Percentiles rank a stretch among this genome's conserved stretches.
phyloP scores from a whole-genome alignment of 306 rosid species.

The Arachis hypogaea region DNA sequence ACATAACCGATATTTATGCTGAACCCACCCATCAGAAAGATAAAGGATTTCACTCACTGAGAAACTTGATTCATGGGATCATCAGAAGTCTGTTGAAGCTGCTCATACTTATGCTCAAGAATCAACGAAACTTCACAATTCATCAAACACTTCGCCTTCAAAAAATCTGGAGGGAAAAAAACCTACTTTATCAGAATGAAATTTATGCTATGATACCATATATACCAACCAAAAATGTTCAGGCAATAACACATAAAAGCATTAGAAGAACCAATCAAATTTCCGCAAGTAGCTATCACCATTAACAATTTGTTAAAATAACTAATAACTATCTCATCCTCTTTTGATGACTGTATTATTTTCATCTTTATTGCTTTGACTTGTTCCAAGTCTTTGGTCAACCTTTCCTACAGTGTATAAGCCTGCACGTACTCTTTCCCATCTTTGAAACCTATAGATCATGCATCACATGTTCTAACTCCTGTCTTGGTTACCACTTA shows the following conservation, averaged over 20 bases:
- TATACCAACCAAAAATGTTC: constrained; percentile 26
- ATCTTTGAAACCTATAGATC: too few relatives aligned
- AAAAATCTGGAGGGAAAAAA: constrained; percentile 57
- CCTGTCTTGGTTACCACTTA: background rate
- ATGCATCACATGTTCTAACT: too few relatives aligned
- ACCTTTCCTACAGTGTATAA: too few relatives aligned
- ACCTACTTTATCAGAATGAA: constrained; percentile 18
- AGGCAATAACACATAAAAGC: constrained; percentile 16
- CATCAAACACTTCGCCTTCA: constrained; percentile 97
- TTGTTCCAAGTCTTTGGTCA: too few relatives aligned
- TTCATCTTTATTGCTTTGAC: too few relatives aligned
- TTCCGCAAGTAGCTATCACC: background rate
- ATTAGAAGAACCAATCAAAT: constrained; percentile 9
- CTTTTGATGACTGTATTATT: too few relatives aligned
- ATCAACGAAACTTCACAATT: constrained; percentile 94
- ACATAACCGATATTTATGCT: background rate
- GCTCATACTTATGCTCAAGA: constrained; percentile 95
- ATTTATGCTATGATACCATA: background rate
- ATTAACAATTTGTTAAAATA: background rate
- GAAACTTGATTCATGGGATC: constrained; percentile 92
- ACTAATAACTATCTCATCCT: too few relatives aligned
- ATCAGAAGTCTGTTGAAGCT: constrained; percentile 91
- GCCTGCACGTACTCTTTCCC: too few relatives aligned
- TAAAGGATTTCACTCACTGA: constrained; percentile 62
- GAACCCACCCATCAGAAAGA: background rate